A percentile compares a stretch with the other conserved stretches of the same genome.
phyloP scores from a whole-genome alignment of 2,329 filamentous ascomycete genomes.

The Pseudogymnoascus sp. region DNA sequence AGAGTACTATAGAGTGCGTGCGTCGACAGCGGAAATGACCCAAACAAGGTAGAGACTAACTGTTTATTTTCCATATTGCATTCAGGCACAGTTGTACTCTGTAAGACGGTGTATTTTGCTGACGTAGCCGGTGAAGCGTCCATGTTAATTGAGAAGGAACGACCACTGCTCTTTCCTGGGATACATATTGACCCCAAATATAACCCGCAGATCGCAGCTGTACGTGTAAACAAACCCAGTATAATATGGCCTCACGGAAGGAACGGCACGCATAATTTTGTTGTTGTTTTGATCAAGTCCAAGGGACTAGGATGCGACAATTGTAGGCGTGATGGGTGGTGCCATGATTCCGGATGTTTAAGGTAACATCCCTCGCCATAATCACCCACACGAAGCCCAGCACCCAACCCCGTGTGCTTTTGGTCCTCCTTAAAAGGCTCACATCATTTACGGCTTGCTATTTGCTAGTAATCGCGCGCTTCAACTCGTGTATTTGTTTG shows the following conservation, averaged over 20 bases:
- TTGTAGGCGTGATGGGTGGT: not conserved
- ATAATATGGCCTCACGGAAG: not conserved
- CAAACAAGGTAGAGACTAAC: not conserved
- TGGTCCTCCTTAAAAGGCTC: not conserved
- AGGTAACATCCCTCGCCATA: not conserved
- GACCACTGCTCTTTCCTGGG: not conserved
- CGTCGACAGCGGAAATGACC: not conserved
- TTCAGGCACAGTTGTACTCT: not conserved
- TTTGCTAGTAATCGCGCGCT: constrained; percentile 1
- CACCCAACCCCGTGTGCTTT: not conserved
- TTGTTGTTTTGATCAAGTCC: not conserved
- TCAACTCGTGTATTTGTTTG: not conserved
- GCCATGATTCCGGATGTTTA: not conserved
- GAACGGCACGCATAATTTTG: not conserved
- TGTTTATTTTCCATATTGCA: not conserved
- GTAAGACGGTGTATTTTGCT: not conserved
- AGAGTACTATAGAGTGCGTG: not conserved
- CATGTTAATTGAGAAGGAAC: not conserved
- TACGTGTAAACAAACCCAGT: not conserved
- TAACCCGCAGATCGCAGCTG: not conserved
- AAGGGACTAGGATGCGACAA: not conserved
- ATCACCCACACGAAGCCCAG: not conserved
- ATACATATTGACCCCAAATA: constrained; percentile 6
- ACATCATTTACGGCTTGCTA: not conserved
- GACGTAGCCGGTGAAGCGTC: not conserved